Evolutionary conservation across 1,284 basidiomycete genomes (phyloP).

Genomic region (Cutaneotrichosporon sp.): DNA sequence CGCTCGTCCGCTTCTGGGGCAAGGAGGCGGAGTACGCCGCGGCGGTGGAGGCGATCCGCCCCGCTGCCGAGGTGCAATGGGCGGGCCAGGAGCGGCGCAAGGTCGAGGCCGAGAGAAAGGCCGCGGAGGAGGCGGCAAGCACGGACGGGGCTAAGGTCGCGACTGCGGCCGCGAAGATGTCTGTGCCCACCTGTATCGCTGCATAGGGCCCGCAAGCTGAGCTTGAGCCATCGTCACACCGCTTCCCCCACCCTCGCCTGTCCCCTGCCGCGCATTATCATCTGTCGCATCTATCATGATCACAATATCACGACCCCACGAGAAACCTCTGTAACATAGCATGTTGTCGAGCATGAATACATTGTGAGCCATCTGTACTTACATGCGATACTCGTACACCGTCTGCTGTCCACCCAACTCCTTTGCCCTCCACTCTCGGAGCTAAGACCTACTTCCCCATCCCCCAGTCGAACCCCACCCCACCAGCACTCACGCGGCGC

Average conservation of each 20-base stretch:
- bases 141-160: not conserved
- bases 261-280: not conserved
- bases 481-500: constrained; percentile 4
- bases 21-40: constrained; percentile 24
- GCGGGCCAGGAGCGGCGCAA: not conserved
- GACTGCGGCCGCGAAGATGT: too few species aligned
- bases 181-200: not conserved
- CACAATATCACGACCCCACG: too few species aligned
- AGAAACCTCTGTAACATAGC: not conserved
- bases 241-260: not conserved
- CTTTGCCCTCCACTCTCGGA: not conserved
- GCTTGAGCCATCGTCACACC: not conserved
- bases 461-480: constrained; percentile 17
- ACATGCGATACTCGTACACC: not conserved
- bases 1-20: constrained; percentile 29
- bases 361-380: not conserved
- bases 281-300: not conserved
- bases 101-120: not conserved
- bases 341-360: not conserved
- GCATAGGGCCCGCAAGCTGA: not conserved
- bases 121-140: not conserved
- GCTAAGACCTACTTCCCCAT: constrained; percentile 4
- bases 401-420: too few species aligned
- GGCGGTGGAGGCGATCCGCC: not conserved
- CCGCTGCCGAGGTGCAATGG: constrained; percentile 1